Evolutionary conservation across 345 rosid species (phyloP), one percentile per base, ranked within the genome.

Genomic region (Xanthoceras sorbifolium): DNA sequence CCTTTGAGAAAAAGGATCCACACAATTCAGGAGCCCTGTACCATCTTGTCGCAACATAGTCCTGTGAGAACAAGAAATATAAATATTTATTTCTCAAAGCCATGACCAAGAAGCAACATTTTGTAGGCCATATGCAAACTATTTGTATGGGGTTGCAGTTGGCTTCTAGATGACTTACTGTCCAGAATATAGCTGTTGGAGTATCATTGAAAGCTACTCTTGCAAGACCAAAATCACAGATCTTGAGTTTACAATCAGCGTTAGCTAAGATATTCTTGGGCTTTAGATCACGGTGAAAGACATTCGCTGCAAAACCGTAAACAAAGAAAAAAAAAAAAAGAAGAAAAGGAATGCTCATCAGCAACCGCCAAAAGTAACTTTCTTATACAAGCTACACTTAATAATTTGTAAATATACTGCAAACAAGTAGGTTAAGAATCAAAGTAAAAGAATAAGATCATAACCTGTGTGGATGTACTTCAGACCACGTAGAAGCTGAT

Each of bases 191-290:
- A 6, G 95, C 97, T 2, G 97, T 91, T 8, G 98, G 98, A 48
- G 95, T 90, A 81, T 94, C 98, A 82, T 88, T 91, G 77, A 94
- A 94, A 40, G 97, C 97, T 64, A 94, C 98, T 79, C 98, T 86
- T 48, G 97, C 98, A 2, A 94, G 97, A n/a, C 98, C 98, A 86
- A 94, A 94, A 85, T 94, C 98, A 86, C 98, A 94, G 46, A 94
- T 86, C 91, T 94, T 94, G 75, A 94, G 94, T 81, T 93, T 94
- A 85, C 97, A 94, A 80, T 94, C 97, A 4, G 97, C 97, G 86
- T 94, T 94, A 25, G 98, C 98, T 71, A 94, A 83, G 82, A 94
- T 94, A 76, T 93, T 94, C 78, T 93, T 94, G 0, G 98, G 98
- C 84, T 94, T 94, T 18, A 94, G 81, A 86, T 94, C 98, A 63